Conservation (phyloP, 805 yeast species). For the Zygosaccharomyces bisporus region DNA sequence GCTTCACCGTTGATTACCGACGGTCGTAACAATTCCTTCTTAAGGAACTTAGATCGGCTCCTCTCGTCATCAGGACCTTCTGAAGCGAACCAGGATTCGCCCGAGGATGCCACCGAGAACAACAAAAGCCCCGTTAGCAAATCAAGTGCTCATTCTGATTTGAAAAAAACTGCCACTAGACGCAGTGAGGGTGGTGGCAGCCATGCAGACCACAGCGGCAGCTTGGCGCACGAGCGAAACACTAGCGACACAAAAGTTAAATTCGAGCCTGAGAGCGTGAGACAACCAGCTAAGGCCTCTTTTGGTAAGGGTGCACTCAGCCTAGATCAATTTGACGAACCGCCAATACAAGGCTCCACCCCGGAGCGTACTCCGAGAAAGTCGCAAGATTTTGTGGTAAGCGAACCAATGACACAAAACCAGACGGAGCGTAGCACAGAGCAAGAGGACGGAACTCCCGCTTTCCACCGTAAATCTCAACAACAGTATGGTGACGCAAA, state of each 20-base stretch:
- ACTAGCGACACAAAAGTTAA: conserved; percentile 24
- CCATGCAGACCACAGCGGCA: neutral
- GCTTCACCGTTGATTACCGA: conserved; percentile 11
- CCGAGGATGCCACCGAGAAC: conserved; percentile 1
- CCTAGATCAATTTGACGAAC: conserved; percentile 34
- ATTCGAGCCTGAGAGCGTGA: conserved; percentile 39
- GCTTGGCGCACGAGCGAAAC: conserved; percentile 3
- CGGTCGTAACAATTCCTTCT: conserved; percentile 31
- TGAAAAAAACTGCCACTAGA: conserved; percentile 3
- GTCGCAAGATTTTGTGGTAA: conserved; percentile 5
- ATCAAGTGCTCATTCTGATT: conserved; percentile 4
- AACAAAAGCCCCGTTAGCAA: conserved; percentile 1
- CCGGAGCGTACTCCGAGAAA: conserved; percentile 8
- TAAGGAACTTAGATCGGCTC: conserved; percentile 38
- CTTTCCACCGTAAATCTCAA: neutral
- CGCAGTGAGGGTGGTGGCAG: neutral
- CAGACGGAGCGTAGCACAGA: neutral
- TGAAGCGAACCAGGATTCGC: conserved; percentile 1
- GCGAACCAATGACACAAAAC: neutral
- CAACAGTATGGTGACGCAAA: conserved; percentile 17
- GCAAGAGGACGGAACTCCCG: neutral
- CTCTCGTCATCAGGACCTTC: conserved; percentile 22
- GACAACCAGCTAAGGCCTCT: conserved; percentile 47
- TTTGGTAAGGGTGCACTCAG: conserved; percentile 54
- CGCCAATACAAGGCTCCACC: conserved; percentile 6